Percentiles rank a stretch among this genome's conserved stretches.
Conservation (phyloP, 1,284 basidiomycete genomes). For the Malassezia pachydermatis region DNA sequence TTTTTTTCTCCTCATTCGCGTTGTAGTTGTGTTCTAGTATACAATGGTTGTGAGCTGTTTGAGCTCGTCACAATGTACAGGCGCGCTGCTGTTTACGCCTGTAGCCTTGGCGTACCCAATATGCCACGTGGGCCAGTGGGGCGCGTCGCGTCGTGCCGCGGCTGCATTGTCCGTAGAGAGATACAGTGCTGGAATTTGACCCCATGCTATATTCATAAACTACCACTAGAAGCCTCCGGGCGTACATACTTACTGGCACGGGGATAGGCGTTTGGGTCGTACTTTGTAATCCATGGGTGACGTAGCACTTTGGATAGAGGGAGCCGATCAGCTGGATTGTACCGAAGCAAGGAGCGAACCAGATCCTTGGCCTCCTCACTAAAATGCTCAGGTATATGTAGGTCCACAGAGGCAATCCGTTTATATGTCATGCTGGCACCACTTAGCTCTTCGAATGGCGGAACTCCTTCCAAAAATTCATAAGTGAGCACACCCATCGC, state of each 20-base stretch:
- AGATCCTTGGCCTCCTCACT: conserved; percentile 31
- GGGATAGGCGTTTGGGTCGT: conserved; percentile 50
- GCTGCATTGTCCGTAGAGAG: no score
- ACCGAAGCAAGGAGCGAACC: conserved; percentile 54
- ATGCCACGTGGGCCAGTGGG: no score
- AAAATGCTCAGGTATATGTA: conserved; percentile 35
- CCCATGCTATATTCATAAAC: no score
- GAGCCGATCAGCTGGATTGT: conserved; percentile 72
- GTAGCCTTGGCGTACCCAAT: no score
- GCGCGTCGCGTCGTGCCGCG: no score
- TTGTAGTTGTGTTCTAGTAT: conserved; percentile 4
- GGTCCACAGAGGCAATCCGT: conserved; percentile 35
- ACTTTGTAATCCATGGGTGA: conserved; percentile 87
- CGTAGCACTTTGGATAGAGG: conserved; percentile 67
- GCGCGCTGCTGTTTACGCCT: no score
- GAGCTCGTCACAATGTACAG: no score
- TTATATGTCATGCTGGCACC: conserved; percentile 56
- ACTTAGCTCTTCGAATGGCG: conserved; percentile 73
- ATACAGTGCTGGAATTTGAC: no score
- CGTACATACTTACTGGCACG: conserved; percentile 20
- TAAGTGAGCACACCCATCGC: conserved; percentile 90
- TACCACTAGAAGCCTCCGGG: no score
- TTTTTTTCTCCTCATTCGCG: no score
- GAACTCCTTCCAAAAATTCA: conserved; percentile 82
- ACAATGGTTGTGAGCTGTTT: no score